Evolutionary conservation across 164 flowering plant genomes (phyloP).

Genomic region (Cinnamomum chago): DNA sequence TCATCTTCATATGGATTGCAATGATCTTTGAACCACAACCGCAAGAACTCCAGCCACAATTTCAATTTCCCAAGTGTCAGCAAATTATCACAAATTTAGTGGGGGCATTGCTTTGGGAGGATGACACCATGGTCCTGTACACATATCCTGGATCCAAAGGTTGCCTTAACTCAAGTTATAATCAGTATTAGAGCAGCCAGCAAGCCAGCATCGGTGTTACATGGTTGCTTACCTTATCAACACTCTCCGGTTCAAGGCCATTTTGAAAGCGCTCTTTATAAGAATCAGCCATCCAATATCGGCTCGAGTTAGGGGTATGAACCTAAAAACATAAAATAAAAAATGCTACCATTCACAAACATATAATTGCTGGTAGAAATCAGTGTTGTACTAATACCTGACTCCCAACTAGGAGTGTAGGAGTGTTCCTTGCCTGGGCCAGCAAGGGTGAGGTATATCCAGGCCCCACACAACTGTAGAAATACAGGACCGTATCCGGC

Average conservation of each 20-base stretch:
- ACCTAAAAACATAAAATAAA: conserved; percentile 39
- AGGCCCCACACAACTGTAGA: too few relatives aligned
- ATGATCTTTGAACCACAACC: conserved; percentile 86
- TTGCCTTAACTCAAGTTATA: background rate
- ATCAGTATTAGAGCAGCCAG: too few relatives aligned
- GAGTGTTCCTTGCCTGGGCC: too few relatives aligned
- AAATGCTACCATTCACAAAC: background rate
- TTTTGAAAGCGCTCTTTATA: conserved; percentile 61
- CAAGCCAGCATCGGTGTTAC: background rate
- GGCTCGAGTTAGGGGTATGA: conserved; percentile 98
- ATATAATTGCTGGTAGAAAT: background rate
- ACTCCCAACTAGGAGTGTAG: background rate
- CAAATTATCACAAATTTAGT: background rate
- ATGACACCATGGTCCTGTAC: background rate
- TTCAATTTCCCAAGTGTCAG: background rate
- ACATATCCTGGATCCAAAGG: too few relatives aligned
- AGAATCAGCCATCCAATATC: conserved; percentile 91
- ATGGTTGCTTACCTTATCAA: conserved; percentile 66
- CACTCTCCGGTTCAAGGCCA: conserved; percentile 93
- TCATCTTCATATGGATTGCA: conserved; percentile 92
- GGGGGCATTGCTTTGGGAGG: background rate
- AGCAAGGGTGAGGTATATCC: too few relatives aligned
- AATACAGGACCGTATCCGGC: too few relatives aligned
- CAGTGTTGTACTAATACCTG: background rate
- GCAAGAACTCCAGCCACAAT: conserved; percentile 72